Conservation (phyloP, 805 yeast genomes). For the Yarrowia sp. region DNA sequence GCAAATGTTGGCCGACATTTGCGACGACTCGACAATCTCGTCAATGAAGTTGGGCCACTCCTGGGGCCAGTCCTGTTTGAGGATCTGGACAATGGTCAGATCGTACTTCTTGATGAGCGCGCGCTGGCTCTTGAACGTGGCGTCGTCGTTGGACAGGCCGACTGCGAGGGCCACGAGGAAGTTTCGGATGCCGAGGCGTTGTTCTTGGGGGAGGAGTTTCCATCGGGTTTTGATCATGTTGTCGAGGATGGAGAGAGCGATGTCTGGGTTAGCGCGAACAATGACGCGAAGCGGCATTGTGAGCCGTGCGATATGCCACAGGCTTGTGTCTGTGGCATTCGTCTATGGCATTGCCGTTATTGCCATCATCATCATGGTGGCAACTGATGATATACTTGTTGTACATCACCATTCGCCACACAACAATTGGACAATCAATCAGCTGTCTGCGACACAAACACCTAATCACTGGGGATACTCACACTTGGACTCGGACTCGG, state of each 20-base stretch:
- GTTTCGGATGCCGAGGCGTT: slow-evolving; percentile 88
- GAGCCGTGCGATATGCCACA: too few species aligned
- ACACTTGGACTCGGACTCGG: slow-evolving; percentile 75
- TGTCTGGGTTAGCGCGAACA: slow-evolving; percentile 37
- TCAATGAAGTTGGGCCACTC: slow-evolving; percentile 98
- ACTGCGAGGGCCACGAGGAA: slow-evolving; percentile 93
- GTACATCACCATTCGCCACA: not conserved
- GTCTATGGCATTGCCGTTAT: too few species aligned
- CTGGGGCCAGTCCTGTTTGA: slow-evolving; percentile 98
- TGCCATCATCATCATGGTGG: too few species aligned
- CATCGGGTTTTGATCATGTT: slow-evolving; percentile 87
- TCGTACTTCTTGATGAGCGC: slow-evolving; percentile 91
- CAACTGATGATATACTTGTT: too few species aligned
- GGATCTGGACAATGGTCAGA: slow-evolving; percentile 85
- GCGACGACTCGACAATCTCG: slow-evolving; percentile 80
- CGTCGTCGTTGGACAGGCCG: slow-evolving; percentile 81
- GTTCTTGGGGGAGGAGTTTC: slow-evolving; percentile 87
- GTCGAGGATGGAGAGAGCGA: slow-evolving; percentile 87
- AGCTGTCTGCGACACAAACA: not conserved
- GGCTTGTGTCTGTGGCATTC: too few species aligned
- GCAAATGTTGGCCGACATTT: slow-evolving; percentile 87
- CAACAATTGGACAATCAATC: not conserved
- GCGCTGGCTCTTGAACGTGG: slow-evolving; percentile 64
- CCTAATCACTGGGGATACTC: not conserved
- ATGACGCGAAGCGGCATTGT: not conserved